Evolutionary conservation across 345 rosid genomes (phyloP), one percentile per base, ranked within the genome.

Genomic region (Citrus hindsii): DNA sequence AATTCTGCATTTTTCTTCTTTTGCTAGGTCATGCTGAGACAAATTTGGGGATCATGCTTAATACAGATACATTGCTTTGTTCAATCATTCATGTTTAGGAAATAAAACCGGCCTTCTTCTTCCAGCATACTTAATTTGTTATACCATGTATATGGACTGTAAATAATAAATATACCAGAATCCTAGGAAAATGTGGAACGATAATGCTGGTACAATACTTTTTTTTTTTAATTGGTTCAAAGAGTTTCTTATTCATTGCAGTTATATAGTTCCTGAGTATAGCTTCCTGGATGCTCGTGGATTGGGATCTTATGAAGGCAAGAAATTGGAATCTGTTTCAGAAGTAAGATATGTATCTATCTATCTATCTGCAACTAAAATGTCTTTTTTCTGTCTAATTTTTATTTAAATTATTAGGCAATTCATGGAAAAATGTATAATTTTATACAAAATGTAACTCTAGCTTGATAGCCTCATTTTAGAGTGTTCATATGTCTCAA

Each of bases 201-300:
- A 33, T 25, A 56, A 24, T 35, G 14, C 64, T 22, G n/a, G 59
- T 25, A 9, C 28, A n/a, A 38, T 10, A 46, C 0, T 46, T 8
- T 1, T 7, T 10, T 10, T 46, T 46, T 46, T 70, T 65, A 32
- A 18, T 82, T 38, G 79, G 40, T 79, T 56, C 37, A 53, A 69
- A 9, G 2, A 7, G 32, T 70, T n/a, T 27, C 33, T 28, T 33
- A 42, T 73, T 69, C 74, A 30, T 65, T 82, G 85, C 85, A 95
- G 98, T 83, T 90, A 88, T 71, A 85, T 95, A 76, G 98, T 95
- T 79, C 98, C 98, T 0, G 98, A 95, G 66, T 95, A 93, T 70
- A 95, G 94, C 89, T 94, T 94, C 74, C 87, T 95, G 37, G 98
- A 95, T 87, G 98, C 98, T 79, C 95, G 98, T 33, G 98, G 98